Base-by-base conservation (phyloP, 768 basidiomycete genomes). In the Pleurotus sapidus region DNA sequence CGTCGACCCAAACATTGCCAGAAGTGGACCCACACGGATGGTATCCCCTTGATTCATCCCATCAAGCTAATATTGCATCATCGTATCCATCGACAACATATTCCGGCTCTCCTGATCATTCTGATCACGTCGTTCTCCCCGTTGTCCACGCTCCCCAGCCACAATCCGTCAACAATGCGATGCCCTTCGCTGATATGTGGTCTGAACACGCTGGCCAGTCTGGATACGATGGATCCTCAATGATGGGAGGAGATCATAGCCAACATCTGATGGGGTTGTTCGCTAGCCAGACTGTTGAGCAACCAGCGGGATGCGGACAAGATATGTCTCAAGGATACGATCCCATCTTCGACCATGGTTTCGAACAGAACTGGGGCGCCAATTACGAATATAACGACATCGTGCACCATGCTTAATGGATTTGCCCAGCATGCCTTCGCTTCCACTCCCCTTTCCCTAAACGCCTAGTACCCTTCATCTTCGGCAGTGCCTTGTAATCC, bases 41-140 rank as follows among this genome's bases (percentile, higher is more conserved):
- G 49, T 38, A 60, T 49, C 43, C 68, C 18, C 42, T 64, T 0
- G 59, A 61, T 18, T 61, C 60, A 23, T 59, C 65, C 5, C 5
- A 49, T 15, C 57, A 58, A n/a, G 34, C 61, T 27, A 30, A 49
- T 25, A 24, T 64, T 1, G 53, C 63, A 30, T 27, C 40, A 4
- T 75, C 77, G 0, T 65, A 69, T 5, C 67, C 77, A 0, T 78
- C 79, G 0, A 76, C 79, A 1, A 66, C 70, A 4, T 80, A 79
- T 62, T 73, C 76, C 0, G 74, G 75, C 1, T 80, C 79, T 0
- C 76, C 77, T 0, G 65, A 71, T 0, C 70, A 59, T 20, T 47
- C 66, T n/a, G 64, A 64, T 3, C 37, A 49, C 24, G 23, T 25
- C 46, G 37, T 57, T 12, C 48, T 48, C 34, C 59, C 65, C 11